Evolutionary conservation across 1,284 basidiomycete species (phyloP), one percentile per base, ranked within the genome.

Genomic region (Ganoderma meredithae): DNA sequence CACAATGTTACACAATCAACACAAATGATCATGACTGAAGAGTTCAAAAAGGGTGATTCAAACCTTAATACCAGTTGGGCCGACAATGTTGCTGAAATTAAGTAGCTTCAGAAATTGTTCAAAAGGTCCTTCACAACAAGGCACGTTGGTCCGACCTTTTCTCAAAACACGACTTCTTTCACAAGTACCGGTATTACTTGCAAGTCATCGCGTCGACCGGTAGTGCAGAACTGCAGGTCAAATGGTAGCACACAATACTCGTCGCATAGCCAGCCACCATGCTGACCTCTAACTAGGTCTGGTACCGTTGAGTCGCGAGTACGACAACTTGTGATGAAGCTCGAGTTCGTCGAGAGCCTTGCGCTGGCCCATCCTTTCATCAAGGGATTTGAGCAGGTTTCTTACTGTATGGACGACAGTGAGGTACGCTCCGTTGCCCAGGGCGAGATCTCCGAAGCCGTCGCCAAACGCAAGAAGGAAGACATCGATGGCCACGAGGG

Each of bases 1-100:
- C 98, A 99, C 82, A 99, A 99, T 77, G 96, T 99, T 68, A 96
- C 95, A 53, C 89, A 90, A 52, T 98, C 96, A 15, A 99, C 97
- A 1, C 95, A 98, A 83, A 93, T 93, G 84, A 95, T 99, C 72
- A 97, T 99, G 87, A 97, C 95, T 1, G 92, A 95, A 75, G 98
- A 99, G 78, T 97, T 99, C 81, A 94, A 96, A 82, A 90, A 94
- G 84, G 97, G 95, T 93, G 66, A 67, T 79, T 36, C 8, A 6
- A 52, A 25, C 12, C 22, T 12, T 19, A 17, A 7, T 17, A 19
- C 15, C 10, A 12, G 27, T 19, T 19, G 44, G 3, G 17, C 25
- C 27, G 60, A 47, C 27, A 6, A 62, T 8, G 9, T 25, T 49
- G 4, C 61, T 67, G 47, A 66, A 43, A 9, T 36, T 47, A 13